These are phyloP conservation scores for Ascochyta pisi DNA, from an alignment of 2,329 filamentous ascomycete species.

Conservation along the genomic window DNA sequence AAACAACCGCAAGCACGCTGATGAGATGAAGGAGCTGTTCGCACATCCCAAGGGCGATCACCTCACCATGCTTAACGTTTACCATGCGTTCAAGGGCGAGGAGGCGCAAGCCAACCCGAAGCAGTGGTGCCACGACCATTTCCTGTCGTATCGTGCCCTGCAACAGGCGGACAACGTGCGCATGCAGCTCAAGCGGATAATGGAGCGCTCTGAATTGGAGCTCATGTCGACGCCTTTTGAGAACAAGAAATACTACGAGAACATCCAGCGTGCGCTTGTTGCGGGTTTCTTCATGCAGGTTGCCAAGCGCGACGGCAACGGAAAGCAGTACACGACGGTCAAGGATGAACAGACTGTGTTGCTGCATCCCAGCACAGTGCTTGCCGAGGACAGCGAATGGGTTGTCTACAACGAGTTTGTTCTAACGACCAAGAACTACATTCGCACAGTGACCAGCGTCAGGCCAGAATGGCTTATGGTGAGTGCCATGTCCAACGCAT, in stretches of 20 bases:
- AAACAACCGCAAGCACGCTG: slow-evolving; percentile 83
- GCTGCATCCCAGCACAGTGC: slow-evolving; percentile 90
- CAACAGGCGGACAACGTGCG: slow-evolving; percentile 95
- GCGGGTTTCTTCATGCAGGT: slow-evolving; percentile 99
- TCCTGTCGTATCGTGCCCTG: slow-evolving; percentile 85
- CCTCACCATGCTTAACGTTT: slow-evolving; percentile 94
- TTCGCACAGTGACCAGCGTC: slow-evolving; percentile 89
- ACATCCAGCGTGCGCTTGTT: slow-evolving; percentile 90
- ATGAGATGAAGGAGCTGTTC: slow-evolving; percentile 97
- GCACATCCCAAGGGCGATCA: slow-evolving; percentile 94
- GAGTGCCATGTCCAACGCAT: slow-evolving; percentile 47
- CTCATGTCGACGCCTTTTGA: slow-evolving; percentile 89
- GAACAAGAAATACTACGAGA: slow-evolving; percentile 97
- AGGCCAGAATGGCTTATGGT: slow-evolving; percentile 94
- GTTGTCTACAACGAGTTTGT: slow-evolving; percentile 99
- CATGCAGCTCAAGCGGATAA: slow-evolving; percentile 89
- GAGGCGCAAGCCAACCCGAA: slow-evolving; percentile 75
- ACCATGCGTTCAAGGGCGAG: slow-evolving; percentile 91
- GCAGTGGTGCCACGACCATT: slow-evolving; percentile 97
- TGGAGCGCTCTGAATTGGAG: slow-evolving; percentile 89
- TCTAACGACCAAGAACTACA: slow-evolving; percentile 96
- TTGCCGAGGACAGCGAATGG: slow-evolving; percentile 91
- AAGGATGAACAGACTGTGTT: slow-evolving; percentile 96
- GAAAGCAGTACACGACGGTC: slow-evolving; percentile 92
- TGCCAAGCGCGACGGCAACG: slow-evolving; percentile 86